A percentile compares a stretch with the other conserved stretches of the same genome.
Evolutionary conservation across 1,284 basidiomycete species (phyloP).

Genomic region (Melampsora americana): DNA sequence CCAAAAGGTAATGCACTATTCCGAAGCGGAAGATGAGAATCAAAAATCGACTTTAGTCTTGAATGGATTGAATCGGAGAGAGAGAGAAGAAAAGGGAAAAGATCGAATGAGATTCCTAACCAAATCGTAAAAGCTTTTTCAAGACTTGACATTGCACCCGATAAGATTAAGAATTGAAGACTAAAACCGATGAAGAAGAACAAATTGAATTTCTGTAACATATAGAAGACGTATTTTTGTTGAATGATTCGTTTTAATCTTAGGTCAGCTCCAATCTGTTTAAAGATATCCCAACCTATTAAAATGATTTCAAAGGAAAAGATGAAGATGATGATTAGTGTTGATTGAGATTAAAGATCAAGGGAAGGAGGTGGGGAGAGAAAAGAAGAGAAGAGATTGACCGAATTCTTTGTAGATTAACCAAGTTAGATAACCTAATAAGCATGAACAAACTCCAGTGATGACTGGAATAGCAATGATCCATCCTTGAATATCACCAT

Average conservation of each 20-base stretch:
- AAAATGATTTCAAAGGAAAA: no score
- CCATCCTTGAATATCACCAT: conserved; percentile 21
- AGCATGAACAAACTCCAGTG: conserved; percentile 14
- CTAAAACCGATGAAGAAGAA: conserved; percentile 42
- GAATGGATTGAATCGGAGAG: no score
- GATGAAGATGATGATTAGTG: not conserved
- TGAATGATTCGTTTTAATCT: conserved; percentile 5
- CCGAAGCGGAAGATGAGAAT: no score
- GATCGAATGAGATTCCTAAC: no score
- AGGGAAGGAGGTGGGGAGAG: not conserved
- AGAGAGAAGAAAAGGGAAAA: no score
- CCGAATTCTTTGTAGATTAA: conserved; percentile 38
- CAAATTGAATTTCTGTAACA: conserved; percentile 44
- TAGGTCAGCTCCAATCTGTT: conserved; percentile 28
- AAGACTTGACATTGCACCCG: not conserved
- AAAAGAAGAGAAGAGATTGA: no score
- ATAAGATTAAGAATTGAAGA: conserved; percentile 28
- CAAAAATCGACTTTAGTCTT: no score
- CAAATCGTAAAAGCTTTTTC: conserved; percentile 1
- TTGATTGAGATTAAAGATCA: not conserved
- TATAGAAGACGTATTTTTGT: conserved; percentile 30
- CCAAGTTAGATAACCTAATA: conserved; percentile 29
- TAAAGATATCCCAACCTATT: conserved; percentile 37
- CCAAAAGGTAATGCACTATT: conserved; percentile 8
- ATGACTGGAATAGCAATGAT: conserved; percentile 24